Evolutionary conservation across 768 basidiomycete genomes (phyloP).

Genomic region (Podaxis sp.): DNA sequence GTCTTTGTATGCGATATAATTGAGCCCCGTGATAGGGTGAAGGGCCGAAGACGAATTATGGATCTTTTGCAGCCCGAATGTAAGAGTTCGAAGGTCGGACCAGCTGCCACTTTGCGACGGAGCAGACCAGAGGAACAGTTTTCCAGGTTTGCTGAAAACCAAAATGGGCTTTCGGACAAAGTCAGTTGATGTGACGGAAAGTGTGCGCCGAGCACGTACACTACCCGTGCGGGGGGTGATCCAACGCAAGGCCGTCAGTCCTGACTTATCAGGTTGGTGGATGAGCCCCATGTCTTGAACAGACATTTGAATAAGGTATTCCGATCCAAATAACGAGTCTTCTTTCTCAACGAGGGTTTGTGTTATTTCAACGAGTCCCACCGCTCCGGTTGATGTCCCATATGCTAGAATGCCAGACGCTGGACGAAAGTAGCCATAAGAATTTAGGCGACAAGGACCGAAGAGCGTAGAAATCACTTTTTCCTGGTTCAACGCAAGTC

Average conservation of each 20-base stretch:
- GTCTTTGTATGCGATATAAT: slow-evolving; percentile 51
- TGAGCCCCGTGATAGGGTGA: slow-evolving; percentile 57
- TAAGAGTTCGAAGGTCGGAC: slow-evolving; percentile 48
- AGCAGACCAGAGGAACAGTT: slow-evolving; percentile 55
- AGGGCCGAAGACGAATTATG: slow-evolving; percentile 61
- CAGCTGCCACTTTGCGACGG: slow-evolving; percentile 30
- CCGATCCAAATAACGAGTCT: slow-evolving; percentile 28
- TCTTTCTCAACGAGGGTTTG: slow-evolving; percentile 38
- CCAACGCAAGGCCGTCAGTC: slow-evolving; percentile 59
- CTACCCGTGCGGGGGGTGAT: slow-evolving; percentile 34
- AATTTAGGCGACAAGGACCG: neutral
- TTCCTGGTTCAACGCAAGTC: slow-evolving; percentile 32
- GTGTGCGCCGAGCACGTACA: slow-evolving; percentile 30
- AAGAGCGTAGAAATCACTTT: slow-evolving; percentile 35
- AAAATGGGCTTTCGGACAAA: slow-evolving; percentile 47
- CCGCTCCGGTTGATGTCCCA: slow-evolving; percentile 53
- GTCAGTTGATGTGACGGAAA: neutral
- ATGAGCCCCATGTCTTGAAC: slow-evolving; percentile 30
- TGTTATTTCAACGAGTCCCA: slow-evolving; percentile 52
- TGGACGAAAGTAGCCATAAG: slow-evolving; percentile 25
- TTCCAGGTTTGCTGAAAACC: slow-evolving; percentile 57
- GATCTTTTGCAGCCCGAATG: slow-evolving; percentile 43
- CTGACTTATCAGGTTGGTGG: slow-evolving; percentile 37
- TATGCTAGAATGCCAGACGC: slow-evolving; percentile 61
- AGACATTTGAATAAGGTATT: slow-evolving; percentile 31